Evolutionary conservation across 2,329 filamentous ascomycete species (phyloP).

Genomic region (Trichophyton benhamiae): DNA sequence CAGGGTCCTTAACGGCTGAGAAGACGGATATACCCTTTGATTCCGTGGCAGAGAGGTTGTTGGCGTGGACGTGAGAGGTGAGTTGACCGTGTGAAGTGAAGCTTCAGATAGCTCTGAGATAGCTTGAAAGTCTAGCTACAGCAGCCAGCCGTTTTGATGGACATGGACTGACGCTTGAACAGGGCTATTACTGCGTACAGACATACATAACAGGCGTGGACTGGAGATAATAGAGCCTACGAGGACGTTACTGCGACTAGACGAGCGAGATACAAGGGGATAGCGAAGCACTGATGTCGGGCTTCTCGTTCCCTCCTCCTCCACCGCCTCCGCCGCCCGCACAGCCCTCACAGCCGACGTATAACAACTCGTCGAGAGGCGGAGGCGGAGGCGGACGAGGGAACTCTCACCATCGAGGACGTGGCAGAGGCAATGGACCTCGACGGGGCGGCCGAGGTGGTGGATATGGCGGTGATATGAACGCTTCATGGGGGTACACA

Average conservation of each 20-base stretch:
- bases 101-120: too few relatives aligned
- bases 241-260: too few relatives aligned
- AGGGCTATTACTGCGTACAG: too few relatives aligned
- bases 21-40: too few relatives aligned
- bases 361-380: conserved; percentile 14
- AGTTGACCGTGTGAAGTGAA: too few relatives aligned
- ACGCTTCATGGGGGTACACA: background rate
- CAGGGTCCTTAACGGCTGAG: background rate
- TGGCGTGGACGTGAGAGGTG: too few relatives aligned
- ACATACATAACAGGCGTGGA: too few relatives aligned
- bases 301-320: conserved; percentile 33
- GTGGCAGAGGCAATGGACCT: background rate
- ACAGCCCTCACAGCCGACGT: conserved; percentile 14
- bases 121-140: too few relatives aligned
- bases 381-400: conserved; percentile 18
- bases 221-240: too few relatives aligned
- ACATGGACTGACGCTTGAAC: too few relatives aligned
- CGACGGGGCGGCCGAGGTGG: background rate
- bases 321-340: conserved; percentile 33
- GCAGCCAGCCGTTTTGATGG: too few relatives aligned
- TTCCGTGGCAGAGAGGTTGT: too few relatives aligned
- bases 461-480: background rate
- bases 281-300: conserved; percentile 23
- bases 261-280: background rate
- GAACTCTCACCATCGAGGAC: background rate